Evolutionary conservation across 1,284 basidiomycete genomes (phyloP).

Genomic region (Leccinum glutinopallens): DNA sequence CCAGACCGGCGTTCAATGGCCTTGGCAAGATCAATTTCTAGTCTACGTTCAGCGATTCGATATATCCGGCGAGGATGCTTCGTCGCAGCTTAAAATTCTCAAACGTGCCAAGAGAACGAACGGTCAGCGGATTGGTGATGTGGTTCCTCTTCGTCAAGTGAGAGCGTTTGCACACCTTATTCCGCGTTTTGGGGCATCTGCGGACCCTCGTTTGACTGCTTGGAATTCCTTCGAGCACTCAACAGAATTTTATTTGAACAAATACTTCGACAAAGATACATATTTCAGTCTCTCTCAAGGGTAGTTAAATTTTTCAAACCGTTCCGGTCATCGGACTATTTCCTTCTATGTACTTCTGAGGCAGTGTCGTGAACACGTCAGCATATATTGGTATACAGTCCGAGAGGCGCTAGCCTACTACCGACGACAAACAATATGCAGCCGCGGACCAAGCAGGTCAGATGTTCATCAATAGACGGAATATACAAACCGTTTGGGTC

Average conservation of each 20-base stretch:
- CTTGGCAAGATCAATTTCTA: neutral
- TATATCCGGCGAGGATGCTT: neutral
- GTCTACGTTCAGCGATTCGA: neutral
- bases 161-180: neutral
- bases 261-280: neutral
- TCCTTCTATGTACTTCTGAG: slow-evolving; percentile 1
- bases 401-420: neutral
- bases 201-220: neutral
- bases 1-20: neutral
- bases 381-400: neutral
- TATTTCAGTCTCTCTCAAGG: neutral
- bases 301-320: neutral
- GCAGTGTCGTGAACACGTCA: neutral
- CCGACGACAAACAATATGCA: neutral
- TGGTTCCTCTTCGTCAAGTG: neutral
- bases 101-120: neutral
- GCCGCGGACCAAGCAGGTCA: neutral
- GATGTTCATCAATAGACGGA: neutral
- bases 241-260: neutral
- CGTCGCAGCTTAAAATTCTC: neutral
- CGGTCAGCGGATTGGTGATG: neutral
- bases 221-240: neutral
- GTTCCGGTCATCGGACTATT: neutral
- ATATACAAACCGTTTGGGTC: slow-evolving; percentile 1
- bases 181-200: slow-evolving; percentile 1